Evolutionary conservation across 495 filamentous ascomycete genomes (phyloP).

Genomic region (Annulohypoxylon stygium): DNA sequence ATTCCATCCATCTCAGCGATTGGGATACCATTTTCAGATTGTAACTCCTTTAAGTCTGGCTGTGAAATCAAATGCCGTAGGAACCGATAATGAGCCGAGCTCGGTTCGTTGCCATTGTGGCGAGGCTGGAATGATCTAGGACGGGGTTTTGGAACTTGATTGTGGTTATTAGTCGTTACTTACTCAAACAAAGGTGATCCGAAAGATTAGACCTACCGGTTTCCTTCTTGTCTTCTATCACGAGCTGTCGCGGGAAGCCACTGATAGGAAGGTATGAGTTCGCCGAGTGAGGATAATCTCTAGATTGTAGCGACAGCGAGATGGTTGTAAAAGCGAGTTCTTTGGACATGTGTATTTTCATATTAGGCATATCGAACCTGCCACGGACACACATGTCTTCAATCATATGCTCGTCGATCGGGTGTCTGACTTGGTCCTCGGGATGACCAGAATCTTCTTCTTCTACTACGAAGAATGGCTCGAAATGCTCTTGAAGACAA

Average conservation of each 20-base stretch:
- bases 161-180: background rate
- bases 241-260: background rate
- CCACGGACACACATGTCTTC: background rate
- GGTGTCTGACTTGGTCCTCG: background rate
- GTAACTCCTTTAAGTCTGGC: background rate
- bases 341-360: background rate
- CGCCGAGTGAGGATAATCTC: background rate
- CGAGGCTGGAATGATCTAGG: background rate
- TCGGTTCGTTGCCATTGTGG: background rate
- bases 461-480: background rate
- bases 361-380: background rate
- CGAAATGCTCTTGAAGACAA: background rate
- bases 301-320: background rate
- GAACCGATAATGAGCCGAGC: background rate
- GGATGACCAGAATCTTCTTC: background rate
- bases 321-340: background rate
- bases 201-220: background rate
- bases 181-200: background rate
- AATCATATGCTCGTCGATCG: background rate
- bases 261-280: conserved; percentile 1
- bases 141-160: background rate
- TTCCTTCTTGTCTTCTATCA: background rate
- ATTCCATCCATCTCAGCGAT: background rate
- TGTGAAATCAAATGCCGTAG: background rate
- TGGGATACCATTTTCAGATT: background rate